phyloP scores from a whole-genome alignment of 1,284 basidiomycete genomes.

The Ustilago lituana region DNA sequence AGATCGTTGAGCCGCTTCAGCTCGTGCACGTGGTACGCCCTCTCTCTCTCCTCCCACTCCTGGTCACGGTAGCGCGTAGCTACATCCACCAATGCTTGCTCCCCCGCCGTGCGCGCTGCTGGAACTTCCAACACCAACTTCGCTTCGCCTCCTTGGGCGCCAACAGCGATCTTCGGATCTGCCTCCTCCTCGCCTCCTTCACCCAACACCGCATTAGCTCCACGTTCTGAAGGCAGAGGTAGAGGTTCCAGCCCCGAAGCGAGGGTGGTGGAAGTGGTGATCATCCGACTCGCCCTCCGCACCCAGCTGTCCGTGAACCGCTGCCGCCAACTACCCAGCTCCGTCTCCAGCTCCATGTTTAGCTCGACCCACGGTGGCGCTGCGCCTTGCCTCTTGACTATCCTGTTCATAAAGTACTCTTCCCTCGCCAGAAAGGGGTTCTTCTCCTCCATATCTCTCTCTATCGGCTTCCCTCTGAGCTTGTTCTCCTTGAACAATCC shows the following conservation, averaged over 20 bases:
- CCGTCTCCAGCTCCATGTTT: conserved; percentile 75
- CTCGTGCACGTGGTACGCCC: conserved; percentile 48
- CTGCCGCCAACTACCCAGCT: conserved; percentile 75
- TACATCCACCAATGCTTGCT: conserved; percentile 23
- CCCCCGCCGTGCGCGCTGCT: conserved; percentile 1
- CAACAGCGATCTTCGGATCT: neutral
- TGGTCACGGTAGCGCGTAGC: conserved; percentile 73
- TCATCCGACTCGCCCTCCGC: conserved; percentile 74
- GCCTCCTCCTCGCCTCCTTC: neutral
- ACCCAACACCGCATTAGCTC: conserved; percentile 52
- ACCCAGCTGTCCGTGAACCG: conserved; percentile 75
- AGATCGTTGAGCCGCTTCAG: conserved; percentile 54
- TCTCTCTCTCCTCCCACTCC: conserved; percentile 79
- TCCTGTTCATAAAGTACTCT: conserved; percentile 79
- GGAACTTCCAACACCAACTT: neutral
- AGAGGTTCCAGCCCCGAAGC: conserved; percentile 69
- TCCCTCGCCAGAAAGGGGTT: conserved; percentile 74
- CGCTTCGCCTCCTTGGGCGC: neutral
- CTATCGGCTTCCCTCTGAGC: conserved; percentile 79
- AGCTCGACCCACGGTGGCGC: conserved; percentile 91
- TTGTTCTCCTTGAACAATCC: conserved; percentile 80
- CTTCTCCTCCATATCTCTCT: conserved; percentile 73
- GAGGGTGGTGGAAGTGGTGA: conserved; percentile 67
- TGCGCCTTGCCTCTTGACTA: conserved; percentile 83
- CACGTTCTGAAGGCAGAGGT: conserved; percentile 3